Evolutionary conservation across 2,329 filamentous ascomycete species (phyloP).

Genomic region (Botrytis squamosa): DNA sequence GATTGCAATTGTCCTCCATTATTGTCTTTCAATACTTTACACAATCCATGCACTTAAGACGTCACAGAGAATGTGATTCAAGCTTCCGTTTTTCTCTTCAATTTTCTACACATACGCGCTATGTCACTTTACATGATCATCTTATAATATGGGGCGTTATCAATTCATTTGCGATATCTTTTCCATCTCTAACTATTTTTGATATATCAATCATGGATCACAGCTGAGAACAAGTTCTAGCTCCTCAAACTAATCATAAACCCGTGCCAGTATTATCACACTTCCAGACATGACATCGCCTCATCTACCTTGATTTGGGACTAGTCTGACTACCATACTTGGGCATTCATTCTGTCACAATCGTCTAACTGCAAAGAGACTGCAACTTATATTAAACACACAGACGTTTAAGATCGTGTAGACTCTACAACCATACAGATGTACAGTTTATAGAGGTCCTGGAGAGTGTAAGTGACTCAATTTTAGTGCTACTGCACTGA

Average conservation of each 20-base stretch:
- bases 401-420: slow-evolving; percentile 5
- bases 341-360: not conserved
- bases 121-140: not conserved
- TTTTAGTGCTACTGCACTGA: not conserved
- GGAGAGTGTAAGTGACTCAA: not conserved
- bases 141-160: not conserved
- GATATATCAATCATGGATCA: not conserved
- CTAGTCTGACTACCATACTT: not conserved
- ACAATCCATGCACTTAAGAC: not conserved
- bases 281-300: not conserved
- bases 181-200: not conserved
- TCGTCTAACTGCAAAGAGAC: not conserved
- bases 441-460: not conserved
- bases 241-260: not conserved
- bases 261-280: not conserved
- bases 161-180: not conserved
- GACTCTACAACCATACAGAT: not conserved
- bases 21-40: not conserved
- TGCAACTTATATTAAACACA: not conserved
- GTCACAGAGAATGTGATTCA: not conserved
- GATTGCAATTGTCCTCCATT: not conserved
- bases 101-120: not conserved
- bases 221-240: not conserved
- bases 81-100: not conserved
- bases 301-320: not conserved